Base-by-base conservation (phyloP, 768 basidiomycete genomes). In the Mycena venus region DNA sequence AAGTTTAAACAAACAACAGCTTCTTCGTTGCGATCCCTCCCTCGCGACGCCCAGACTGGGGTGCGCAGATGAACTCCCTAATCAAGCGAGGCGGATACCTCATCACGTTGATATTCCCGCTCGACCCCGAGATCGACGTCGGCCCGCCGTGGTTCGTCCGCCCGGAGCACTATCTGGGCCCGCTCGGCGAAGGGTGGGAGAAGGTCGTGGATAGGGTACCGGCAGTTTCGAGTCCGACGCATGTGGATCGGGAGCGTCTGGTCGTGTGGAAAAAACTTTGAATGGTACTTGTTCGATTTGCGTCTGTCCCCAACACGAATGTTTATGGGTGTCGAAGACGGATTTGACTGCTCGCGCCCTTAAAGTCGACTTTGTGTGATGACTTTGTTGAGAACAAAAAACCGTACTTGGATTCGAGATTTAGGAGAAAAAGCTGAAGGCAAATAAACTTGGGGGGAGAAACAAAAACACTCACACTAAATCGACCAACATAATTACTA, bases 11-110 rank as follows among this genome's bases (percentile, higher is more conserved):
- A 1, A 21, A 21, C n/a, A 36, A 19, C 72, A 93, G 91, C 1
- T 94, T 94, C 84, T 94, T 95, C 80, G 91, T 92, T 51, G 93
- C 94, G 2, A 90, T 95, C 25, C 90, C 90, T 0, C 93, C 91
- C 0, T 70, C 82, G 3, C 83, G 80, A 42, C 87, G 94, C 14
- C 53, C 75, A 3, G 86, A 86, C 21, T 94, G 93, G 93, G 94
- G 88, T 0, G 75, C 78, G 17, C 86, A 91, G 75, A 91, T 94
- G 82, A 82, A 84, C 2, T 82, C 84, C 19, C 79, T 95, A 19
- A 80, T 92, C 63, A 91, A 90, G 68, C 86, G 89, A 1, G 93
- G 92, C 0, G 93, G 92, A 19, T 88, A 88, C 71, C 87, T 94
- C 27, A 88, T 94, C 73, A 88, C 90, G 0, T 81, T 93, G 14